Percentiles rank a stretch among this genome's conserved stretches.
These are phyloP conservation scores for maize (Zea mays) DNA, from an alignment of 176 grass and related monocot genomes.

Conservation along the genomic window DNA sequence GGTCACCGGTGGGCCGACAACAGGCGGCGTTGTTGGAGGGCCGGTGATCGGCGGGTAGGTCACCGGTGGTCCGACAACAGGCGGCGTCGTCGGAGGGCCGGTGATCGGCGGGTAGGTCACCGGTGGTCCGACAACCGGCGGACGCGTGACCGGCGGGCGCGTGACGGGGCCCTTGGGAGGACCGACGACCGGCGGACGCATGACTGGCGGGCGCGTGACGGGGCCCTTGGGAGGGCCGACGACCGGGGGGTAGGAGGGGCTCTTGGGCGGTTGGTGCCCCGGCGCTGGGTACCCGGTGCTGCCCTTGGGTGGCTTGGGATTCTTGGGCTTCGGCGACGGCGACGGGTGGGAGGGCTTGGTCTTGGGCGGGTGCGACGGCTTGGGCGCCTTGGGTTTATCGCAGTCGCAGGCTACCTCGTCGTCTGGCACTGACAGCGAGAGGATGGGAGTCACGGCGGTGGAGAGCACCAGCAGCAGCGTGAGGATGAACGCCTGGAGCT, in stretches of 20 bases:
- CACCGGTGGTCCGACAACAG: slow-evolving; percentile 20
- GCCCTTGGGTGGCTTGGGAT: slow-evolving; percentile 36
- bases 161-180: not conserved
- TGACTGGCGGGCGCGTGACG: slow-evolving; percentile 14
- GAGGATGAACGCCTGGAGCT: slow-evolving; percentile 49
- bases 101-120: slow-evolving; percentile 25
- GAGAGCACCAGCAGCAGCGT: slow-evolving; percentile 68
- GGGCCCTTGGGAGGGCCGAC: not conserved
- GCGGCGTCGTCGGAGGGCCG: slow-evolving; percentile 24
- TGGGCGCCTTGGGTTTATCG: slow-evolving; percentile 43
- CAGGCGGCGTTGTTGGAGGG: slow-evolving; percentile 19
- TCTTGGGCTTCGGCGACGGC: slow-evolving; percentile 16
- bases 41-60: slow-evolving; percentile 30
- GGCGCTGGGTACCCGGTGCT: not conserved
- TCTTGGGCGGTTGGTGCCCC: slow-evolving; percentile 15
- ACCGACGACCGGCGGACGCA: not conserved
- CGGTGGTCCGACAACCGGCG: slow-evolving; percentile 26
- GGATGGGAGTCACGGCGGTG: slow-evolving; percentile 46
- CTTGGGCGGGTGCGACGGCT: slow-evolving; percentile 50
- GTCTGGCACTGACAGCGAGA: slow-evolving; percentile 22
- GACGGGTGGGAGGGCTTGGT: slow-evolving; percentile 48
- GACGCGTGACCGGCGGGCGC: slow-evolving; percentile 10
- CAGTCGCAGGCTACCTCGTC: slow-evolving; percentile 44
- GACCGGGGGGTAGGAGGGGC: slow-evolving; percentile 6
- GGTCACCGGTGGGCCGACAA: not conserved